These are phyloP conservation scores for Zygoascus meyerae DNA, from an alignment of 1,139 yeast species.

Conservation along the genomic window DNA sequence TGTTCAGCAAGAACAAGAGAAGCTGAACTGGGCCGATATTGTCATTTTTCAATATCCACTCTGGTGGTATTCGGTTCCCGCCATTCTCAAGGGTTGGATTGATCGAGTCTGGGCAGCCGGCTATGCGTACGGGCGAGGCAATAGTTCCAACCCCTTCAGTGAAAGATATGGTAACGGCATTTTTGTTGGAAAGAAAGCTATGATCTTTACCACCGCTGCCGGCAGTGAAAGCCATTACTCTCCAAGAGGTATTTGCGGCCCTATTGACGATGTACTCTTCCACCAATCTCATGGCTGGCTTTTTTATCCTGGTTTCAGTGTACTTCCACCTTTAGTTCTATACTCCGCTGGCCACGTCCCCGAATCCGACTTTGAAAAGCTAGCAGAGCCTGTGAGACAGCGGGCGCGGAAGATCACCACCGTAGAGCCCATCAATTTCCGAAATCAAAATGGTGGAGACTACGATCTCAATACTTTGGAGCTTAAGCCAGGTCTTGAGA, in stretches of 20 bases:
- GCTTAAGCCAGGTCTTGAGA: neutral
- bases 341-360: neutral
- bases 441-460: slow-evolving; percentile 6
- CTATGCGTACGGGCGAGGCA: slow-evolving; percentile 5
- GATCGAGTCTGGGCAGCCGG: slow-evolving; percentile 7
- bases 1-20: slow-evolving; percentile 8
- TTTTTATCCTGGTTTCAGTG: slow-evolving; percentile 5
- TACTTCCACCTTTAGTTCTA: slow-evolving; percentile 4
- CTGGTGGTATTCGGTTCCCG: slow-evolving; percentile 9
- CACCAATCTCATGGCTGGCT: neutral
- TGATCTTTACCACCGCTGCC: slow-evolving; percentile 4
- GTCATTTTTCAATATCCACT: slow-evolving; percentile 8
- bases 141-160: neutral
- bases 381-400: slow-evolving; percentile 4
- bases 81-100: slow-evolving; percentile 10
- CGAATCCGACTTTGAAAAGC: neutral
- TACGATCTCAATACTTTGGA: neutral
- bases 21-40: slow-evolving; percentile 9
- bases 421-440: slow-evolving; percentile 1
- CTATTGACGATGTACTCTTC: slow-evolving; percentile 4
- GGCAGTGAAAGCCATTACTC: slow-evolving; percentile 1
- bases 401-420: neutral
- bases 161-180: slow-evolving; percentile 9
- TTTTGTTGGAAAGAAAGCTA: slow-evolving; percentile 5
- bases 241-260: slow-evolving; percentile 4